Conservation (phyloP, 2,329 filamentous ascomycete genomes). For the Gnomoniopsis smithogilvyi region DNA sequence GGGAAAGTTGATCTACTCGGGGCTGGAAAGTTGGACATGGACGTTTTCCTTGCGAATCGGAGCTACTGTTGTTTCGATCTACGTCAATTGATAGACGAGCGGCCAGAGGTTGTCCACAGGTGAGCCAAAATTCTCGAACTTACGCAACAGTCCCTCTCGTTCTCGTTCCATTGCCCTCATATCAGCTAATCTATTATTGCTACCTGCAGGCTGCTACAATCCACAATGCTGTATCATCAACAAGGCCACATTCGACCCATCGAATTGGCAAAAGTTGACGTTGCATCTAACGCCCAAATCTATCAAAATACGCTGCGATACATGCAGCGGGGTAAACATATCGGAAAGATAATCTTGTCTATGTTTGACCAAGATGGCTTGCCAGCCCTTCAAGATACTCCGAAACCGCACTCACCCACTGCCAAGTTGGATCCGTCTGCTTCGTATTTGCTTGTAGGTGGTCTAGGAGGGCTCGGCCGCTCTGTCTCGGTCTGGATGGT, state of each 20-base stretch:
- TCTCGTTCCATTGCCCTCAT: no score
- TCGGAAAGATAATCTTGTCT: conserved; percentile 43
- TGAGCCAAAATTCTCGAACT: no score
- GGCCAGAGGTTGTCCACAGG: not conserved
- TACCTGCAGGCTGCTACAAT: not conserved
- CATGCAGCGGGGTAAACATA: conserved; percentile 37
- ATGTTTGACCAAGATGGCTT: no score
- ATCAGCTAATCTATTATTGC: no score
- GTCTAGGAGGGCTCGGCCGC: conserved; percentile 3
- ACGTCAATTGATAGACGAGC: not conserved
- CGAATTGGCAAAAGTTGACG: no score
- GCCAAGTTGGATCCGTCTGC: conserved; percentile 14
- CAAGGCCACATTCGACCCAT: not conserved
- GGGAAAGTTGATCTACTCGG: conserved; percentile 12
- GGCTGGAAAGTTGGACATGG: conserved; percentile 21
- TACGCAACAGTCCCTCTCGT: no score
- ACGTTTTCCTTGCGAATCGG: conserved; percentile 13
- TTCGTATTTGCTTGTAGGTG: conserved; percentile 4
- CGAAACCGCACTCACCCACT: conserved; percentile 24
- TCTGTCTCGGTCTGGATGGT: conserved; percentile 7
- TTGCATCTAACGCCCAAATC: no score
- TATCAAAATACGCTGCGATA: conserved; percentile 32
- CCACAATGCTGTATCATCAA: not conserved
- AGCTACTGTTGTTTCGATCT: not conserved
- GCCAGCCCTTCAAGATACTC: no score